These are phyloP conservation scores for Hypoxylon trugodes DNA, from an alignment of 495 filamentous ascomycete species.

Conservation along the genomic window DNA sequence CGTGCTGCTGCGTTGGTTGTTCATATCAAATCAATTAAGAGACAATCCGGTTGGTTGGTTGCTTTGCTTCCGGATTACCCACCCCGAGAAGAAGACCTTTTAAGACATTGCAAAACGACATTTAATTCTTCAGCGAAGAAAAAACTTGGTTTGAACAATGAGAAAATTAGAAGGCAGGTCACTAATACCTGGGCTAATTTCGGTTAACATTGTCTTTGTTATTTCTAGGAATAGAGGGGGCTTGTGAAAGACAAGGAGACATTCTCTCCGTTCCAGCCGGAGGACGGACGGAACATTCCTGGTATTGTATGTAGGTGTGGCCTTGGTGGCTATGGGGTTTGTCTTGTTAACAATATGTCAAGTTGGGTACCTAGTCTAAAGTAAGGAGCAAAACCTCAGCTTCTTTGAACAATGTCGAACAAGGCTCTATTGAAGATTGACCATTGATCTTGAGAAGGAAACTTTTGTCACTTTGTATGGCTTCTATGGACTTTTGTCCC, in stretches of 20 bases:
- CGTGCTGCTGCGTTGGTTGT: conserved; percentile 30
- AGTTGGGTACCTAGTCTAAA: too few species aligned
- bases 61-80: conserved; percentile 20
- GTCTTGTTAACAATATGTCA: conserved; percentile 1
- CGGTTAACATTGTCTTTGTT: conserved; percentile 55
- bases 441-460: conserved; percentile 12
- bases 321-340: conserved; percentile 12
- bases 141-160: conserved; percentile 32
- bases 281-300: conserved; percentile 29
- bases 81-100: conserved; percentile 23
- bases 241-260: conserved; percentile 23
- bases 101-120: conserved; percentile 40
- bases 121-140: conserved; percentile 14
- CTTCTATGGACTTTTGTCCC: conserved; percentile 27
- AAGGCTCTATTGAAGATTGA: conserved; percentile 29
- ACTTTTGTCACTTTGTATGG: conserved; percentile 35
- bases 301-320: conserved; percentile 13
- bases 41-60: conserved; percentile 34
- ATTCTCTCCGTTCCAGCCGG: conserved; percentile 29
- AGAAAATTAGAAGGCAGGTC: conserved; percentile 29
- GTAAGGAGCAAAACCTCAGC: conserved; percentile 11
- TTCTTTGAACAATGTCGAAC: conserved; percentile 16
- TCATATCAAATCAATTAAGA: conserved; percentile 18
- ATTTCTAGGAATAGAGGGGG: conserved; percentile 18
- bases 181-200: conserved; percentile 41